A percentile compares a stretch with the other conserved stretches of the same genome.
Evolutionary conservation across 805 yeast species (phyloP).

Genomic region (Spathaspora girioi): DNA sequence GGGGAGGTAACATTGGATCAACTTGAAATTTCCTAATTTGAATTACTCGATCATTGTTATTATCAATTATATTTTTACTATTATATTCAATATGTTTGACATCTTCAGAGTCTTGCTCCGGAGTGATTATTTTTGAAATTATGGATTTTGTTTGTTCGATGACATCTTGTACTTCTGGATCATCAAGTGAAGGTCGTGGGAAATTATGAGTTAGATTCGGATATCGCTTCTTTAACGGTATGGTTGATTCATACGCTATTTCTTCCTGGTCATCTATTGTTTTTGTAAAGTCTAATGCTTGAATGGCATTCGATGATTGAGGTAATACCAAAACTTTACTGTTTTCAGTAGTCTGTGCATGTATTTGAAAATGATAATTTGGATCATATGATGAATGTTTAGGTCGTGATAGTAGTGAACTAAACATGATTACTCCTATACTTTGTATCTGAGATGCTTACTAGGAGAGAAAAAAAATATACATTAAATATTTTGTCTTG

Average conservation of each 20-base stretch:
- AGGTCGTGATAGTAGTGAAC: conserved; percentile 33
- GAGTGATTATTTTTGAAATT: conserved; percentile 48
- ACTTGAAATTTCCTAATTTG: conserved; percentile 63
- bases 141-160: conserved; percentile 56
- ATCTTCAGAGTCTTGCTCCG: conserved; percentile 33
- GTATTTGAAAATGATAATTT: neutral
- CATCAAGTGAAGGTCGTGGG: conserved; percentile 38
- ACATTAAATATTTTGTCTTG: conserved; percentile 1
- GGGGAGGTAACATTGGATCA: conserved; percentile 87
- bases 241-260: conserved; percentile 47
- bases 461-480: conserved; percentile 10
- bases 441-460: neutral
- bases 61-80: conserved; percentile 13
- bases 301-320: neutral
- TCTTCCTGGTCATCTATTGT: conserved; percentile 16
- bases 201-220: conserved; percentile 38
- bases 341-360: conserved; percentile 4
- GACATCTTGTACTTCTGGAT: conserved; percentile 39
- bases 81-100: conserved; percentile 21
- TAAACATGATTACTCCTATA: conserved; percentile 21
- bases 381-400: conserved; percentile 18
- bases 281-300: neutral
- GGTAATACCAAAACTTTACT: conserved; percentile 5
- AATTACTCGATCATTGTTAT: conserved; percentile 39
- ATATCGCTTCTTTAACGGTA: conserved; percentile 49